Conservation (phyloP, 805 yeast genomes). For the Yamadazyma insecticola region DNA sequence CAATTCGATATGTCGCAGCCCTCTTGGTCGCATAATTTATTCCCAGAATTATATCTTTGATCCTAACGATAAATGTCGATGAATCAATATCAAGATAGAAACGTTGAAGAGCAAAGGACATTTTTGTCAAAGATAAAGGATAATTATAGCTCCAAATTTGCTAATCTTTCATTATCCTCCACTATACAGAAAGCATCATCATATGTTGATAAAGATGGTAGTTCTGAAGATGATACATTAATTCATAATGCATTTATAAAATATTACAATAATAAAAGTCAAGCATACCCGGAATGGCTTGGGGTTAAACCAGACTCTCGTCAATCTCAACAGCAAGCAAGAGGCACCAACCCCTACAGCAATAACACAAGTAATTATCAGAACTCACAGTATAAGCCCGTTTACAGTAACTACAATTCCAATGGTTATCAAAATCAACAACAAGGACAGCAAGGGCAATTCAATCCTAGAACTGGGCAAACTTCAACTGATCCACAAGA, state of each 20-base stretch:
- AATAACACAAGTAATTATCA: background rate
- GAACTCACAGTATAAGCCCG: conserved; percentile 21
- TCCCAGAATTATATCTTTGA: no score
- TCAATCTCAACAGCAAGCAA: no score
- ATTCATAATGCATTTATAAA: conserved; percentile 41
- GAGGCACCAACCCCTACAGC: conserved; percentile 7
- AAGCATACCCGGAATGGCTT: conserved; percentile 42
- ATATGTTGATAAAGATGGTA: conserved; percentile 35
- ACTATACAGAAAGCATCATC: conserved; percentile 12
- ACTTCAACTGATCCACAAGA: conserved; percentile 1
- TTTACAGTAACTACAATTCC: conserved; percentile 16
- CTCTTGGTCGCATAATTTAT: no score
- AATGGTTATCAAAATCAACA: conserved; percentile 5
- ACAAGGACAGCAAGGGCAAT: conserved; percentile 1
- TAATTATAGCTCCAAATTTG: conserved; percentile 33
- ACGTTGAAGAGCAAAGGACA: conserved; percentile 12
- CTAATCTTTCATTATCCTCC: conserved; percentile 28
- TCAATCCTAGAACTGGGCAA: conserved; percentile 1
- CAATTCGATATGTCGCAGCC: no score
- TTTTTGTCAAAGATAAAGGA: conserved; percentile 33
- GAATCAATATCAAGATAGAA: conserved; percentile 10
- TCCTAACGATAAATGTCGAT: no score
- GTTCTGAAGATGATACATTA: conserved; percentile 32
- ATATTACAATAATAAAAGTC: conserved; percentile 26
- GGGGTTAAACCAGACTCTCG: conserved; percentile 26